Conservation (phyloP, 495 filamentous ascomycete genomes). For the Neurospora sp. region DNA sequence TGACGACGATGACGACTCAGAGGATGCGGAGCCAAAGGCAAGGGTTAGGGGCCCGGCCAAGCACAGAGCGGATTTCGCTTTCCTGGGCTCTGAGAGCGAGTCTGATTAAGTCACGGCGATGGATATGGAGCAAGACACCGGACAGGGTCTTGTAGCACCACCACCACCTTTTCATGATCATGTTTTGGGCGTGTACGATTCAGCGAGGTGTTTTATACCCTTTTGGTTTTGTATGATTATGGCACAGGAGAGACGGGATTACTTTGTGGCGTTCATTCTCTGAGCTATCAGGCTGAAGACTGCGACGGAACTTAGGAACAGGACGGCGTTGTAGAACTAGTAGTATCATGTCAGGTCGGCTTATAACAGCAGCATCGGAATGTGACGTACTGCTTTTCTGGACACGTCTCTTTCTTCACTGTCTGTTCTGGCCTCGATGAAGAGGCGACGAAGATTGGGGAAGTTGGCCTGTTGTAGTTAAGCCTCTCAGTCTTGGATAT, state of each 20-base stretch:
- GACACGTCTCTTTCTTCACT: conserved; percentile 93
- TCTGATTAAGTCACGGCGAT: conserved; percentile 25
- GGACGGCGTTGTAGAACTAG: conserved; percentile 93
- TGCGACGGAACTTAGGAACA: conserved; percentile 91
- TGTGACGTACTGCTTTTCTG: conserved; percentile 65
- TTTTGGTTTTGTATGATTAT: background rate
- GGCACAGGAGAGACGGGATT: background rate
- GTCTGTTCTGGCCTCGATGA: conserved; percentile 90
- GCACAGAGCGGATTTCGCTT: conserved; percentile 32
- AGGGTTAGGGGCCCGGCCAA: conserved; percentile 20
- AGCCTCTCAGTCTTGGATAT: background rate
- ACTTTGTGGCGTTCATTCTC: conserved; percentile 39
- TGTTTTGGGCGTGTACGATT: background rate
- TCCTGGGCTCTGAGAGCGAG: conserved; percentile 36
- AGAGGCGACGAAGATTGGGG: conserved; percentile 89
- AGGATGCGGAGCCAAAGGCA: conserved; percentile 16
- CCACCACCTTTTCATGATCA: background rate
- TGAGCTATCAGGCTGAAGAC: conserved; percentile 89
- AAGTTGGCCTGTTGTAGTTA: conserved; percentile 56
- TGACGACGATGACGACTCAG: conserved; percentile 18
- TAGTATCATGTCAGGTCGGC: background rate
- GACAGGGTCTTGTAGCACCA: background rate
- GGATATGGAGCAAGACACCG: background rate
- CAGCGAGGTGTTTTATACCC: background rate
- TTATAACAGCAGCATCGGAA: background rate